A percentile compares a stretch with the other conserved stretches of the same genome.
Evolutionary conservation across 345 rosid genomes (phyloP).

Genomic region (Eucalyptus albens): DNA sequence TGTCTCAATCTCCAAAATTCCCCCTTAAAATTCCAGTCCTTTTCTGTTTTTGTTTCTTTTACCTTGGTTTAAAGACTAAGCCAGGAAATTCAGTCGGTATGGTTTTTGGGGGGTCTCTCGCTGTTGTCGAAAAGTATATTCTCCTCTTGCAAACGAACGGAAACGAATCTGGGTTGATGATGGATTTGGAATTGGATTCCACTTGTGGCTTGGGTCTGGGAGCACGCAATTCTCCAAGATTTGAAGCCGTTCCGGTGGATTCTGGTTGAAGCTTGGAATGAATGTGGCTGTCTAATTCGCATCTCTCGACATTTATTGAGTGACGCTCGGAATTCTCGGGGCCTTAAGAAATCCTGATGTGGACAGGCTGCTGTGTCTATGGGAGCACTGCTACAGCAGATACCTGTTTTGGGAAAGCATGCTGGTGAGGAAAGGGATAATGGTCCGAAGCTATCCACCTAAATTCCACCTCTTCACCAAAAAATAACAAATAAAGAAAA

Average conservation of each 20-base stretch:
- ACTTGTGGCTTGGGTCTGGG: background rate
- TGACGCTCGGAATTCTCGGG: background rate
- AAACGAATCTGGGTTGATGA: background rate
- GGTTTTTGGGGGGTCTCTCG: background rate
- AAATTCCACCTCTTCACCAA: background rate
- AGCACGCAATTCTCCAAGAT: background rate
- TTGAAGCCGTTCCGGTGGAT: background rate
- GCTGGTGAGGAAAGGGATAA: background rate
- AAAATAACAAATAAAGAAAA: background rate
- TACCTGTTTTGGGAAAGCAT: background rate
- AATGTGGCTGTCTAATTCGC: background rate
- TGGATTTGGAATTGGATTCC: background rate
- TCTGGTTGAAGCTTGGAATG: background rate
- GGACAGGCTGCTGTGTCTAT: background rate
- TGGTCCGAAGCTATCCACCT: background rate
- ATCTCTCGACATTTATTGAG: background rate
- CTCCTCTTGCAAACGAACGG: background rate
- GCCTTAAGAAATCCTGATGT: background rate
- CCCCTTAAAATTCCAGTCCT: background rate
- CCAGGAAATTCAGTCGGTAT: background rate
- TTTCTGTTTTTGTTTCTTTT: background rate
- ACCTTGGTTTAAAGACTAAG: background rate
- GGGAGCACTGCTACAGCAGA: background rate
- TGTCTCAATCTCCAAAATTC: background rate
- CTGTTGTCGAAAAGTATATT: background rate